Percentiles rank a stretch among this genome's conserved stretches.
phyloP scores from a whole-genome alignment of 2,329 filamentous ascomycete species.

The Rhinocladiella mackenziei region DNA sequence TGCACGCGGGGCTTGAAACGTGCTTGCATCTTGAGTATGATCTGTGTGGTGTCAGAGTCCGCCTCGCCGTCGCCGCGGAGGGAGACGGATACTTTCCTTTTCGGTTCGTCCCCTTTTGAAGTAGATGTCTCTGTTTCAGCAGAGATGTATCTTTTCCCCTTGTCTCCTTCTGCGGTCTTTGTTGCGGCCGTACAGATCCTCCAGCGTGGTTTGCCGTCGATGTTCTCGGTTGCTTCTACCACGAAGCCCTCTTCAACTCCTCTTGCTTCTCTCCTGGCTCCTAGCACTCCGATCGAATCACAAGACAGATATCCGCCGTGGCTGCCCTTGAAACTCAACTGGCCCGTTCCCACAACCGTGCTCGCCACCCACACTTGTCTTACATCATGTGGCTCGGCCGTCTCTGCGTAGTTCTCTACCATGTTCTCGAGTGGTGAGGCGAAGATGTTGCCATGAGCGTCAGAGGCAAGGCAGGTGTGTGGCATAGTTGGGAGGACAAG shows the following conservation, averaged over 20 bases:
- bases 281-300: conserved; percentile 27
- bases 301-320: conserved; percentile 64
- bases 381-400: conserved; percentile 91
- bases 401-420: conserved; percentile 74
- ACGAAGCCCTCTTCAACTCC: conserved; percentile 33
- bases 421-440: conserved; percentile 79
- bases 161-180: conserved; percentile 9
- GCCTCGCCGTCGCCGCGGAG: conserved; percentile 28
- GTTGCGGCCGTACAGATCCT: conserved; percentile 18
- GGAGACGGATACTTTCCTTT: conserved; percentile 24
- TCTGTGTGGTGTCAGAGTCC: conserved; percentile 6
- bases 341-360: conserved; percentile 66
- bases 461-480: conserved; percentile 74
- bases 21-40: conserved; percentile 83
- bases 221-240: conserved; percentile 12
- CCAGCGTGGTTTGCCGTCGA: conserved; percentile 13
- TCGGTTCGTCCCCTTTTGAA: conserved; percentile 9
- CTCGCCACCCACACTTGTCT: conserved; percentile 93
- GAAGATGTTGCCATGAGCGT: conserved; percentile 83
- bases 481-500: conserved; percentile 74
- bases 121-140: conserved; percentile 10
- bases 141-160: conserved; percentile 18
- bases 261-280: conserved; percentile 27
- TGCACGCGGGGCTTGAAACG: conserved; percentile 82
- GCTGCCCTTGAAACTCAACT: conserved; percentile 79